These are phyloP conservation scores for Sanghuangporus weigelae DNA, from an alignment of 1,284 basidiomycete species.

Conservation along the genomic window DNA sequence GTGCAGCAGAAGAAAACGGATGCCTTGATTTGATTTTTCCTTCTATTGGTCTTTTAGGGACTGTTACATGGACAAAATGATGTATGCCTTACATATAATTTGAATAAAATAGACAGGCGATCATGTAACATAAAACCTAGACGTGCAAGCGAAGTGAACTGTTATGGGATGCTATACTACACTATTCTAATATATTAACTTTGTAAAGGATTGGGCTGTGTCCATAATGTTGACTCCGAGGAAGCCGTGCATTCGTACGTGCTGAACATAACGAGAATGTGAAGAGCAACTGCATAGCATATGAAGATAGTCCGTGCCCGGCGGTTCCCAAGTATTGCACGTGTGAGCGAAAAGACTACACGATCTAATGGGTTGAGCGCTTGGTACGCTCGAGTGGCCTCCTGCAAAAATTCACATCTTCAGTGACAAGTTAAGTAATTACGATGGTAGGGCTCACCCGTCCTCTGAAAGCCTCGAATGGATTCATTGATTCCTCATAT, in stretches of 20 bases:
- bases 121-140: neutral
- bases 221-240: conserved; percentile 34
- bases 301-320: conserved; percentile 80
- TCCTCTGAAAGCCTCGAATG: conserved; percentile 95
- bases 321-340: conserved; percentile 83
- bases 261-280: conserved; percentile 76
- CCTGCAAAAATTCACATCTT: conserved; percentile 43
- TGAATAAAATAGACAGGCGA: neutral
- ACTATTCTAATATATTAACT: neutral
- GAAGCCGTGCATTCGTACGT: conserved; percentile 64
- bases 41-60: neutral
- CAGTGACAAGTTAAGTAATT: neutral
- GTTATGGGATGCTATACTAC: neutral
- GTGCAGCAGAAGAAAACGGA: neutral
- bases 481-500: conserved; percentile 96
- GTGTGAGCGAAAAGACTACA: conserved; percentile 80
- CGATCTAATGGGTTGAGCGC: conserved; percentile 91
- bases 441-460: conserved; percentile 44
- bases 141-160: neutral
- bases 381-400: conserved; percentile 88
- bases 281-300: conserved; percentile 73
- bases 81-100: neutral
- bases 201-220: conserved; percentile 3
- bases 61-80: neutral
- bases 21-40: neutral